A percentile compares a stretch with the other conserved stretches of the same genome.
These are phyloP conservation scores for Acidomyces sp. DNA, from an alignment of 495 filamentous ascomycete genomes.

Conservation along the genomic window DNA sequence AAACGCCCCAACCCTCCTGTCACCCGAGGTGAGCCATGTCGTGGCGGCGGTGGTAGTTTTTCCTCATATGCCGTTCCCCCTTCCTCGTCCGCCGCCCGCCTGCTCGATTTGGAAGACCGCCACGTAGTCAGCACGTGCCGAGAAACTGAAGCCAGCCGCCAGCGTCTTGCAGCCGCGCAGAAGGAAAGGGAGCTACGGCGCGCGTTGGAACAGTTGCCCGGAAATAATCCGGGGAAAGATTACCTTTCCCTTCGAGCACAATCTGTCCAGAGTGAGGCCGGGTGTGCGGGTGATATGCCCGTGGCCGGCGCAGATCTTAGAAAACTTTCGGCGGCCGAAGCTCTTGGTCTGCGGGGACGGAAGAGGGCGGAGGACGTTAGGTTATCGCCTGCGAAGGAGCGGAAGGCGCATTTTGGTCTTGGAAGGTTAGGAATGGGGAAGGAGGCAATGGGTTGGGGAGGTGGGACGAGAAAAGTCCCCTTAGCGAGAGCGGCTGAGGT, in stretches of 20 bases:
- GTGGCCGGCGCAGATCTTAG: conserved; percentile 2
- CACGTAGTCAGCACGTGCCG: conserved; percentile 1
- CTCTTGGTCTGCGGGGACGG: conserved; percentile 44
- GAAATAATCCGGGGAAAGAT: conserved; percentile 58
- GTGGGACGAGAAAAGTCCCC: no score
- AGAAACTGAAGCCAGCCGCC: conserved; percentile 33
- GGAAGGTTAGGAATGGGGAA: conserved; percentile 20
- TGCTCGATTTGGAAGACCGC: conserved; percentile 48
- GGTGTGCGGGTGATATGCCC: neutral
- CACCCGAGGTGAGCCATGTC: no score
- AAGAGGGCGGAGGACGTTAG: conserved; percentile 47
- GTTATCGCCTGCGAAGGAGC: conserved; percentile 57
- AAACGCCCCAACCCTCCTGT: no score
- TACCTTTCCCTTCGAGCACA: no score
- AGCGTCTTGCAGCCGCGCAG: conserved; percentile 56
- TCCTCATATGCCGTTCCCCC: no score
- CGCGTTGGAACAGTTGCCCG: conserved; percentile 45
- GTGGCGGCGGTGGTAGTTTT: no score
- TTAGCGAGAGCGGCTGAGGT: no score
- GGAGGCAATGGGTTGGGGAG: conserved; percentile 31
- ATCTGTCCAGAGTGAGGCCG: conserved; percentile 24
- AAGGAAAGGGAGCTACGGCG: conserved; percentile 70
- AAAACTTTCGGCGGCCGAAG: conserved; percentile 30
- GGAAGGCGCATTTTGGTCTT: conserved; percentile 15
- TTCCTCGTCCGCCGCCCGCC: conserved; percentile 44